Evolutionary conservation across 345 rosid genomes (phyloP).

Genomic region (Jatropha curcas): DNA sequence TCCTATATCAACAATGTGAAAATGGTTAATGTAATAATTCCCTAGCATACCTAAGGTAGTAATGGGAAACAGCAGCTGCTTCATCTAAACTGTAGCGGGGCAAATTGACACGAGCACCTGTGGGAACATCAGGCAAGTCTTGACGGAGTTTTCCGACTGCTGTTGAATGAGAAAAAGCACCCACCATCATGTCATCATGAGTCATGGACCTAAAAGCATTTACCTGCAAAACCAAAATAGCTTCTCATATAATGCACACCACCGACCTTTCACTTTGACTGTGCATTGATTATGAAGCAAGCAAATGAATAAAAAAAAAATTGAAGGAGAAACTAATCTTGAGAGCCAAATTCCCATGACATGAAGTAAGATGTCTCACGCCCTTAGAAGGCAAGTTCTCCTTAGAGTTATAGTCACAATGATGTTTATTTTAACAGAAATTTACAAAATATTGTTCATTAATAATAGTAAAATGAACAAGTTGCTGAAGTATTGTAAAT

Average conservation of each 20-base stretch:
- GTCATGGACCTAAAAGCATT: constrained; percentile 90
- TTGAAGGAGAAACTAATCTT: not conserved
- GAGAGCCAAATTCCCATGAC: not conserved
- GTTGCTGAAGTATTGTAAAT: not conserved
- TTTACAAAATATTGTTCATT: too few species aligned
- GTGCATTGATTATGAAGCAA: not conserved
- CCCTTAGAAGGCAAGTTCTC: not conserved
- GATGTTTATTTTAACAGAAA: not conserved
- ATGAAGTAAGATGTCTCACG: not conserved
- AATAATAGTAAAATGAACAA: not conserved
- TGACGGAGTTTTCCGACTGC: constrained; percentile 89
- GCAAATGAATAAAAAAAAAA: not conserved
- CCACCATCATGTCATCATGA: constrained; percentile 96
- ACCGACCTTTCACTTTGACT: not conserved
- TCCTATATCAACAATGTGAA: not conserved
- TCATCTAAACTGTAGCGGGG: constrained; percentile 77
- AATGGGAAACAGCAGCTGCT: constrained; percentile 85
- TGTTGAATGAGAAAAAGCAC: constrained; percentile 91
- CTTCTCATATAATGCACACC: not conserved
- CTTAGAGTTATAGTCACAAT: not conserved
- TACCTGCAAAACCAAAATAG: constrained; percentile 55
- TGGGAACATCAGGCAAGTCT: constrained; percentile 90
- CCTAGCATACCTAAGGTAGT: constrained; percentile 77
- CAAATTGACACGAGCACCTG: constrained; percentile 63
- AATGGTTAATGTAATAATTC: not conserved